Conservation (phyloP, 768 basidiomycete species). For the Collybia sp. region DNA sequence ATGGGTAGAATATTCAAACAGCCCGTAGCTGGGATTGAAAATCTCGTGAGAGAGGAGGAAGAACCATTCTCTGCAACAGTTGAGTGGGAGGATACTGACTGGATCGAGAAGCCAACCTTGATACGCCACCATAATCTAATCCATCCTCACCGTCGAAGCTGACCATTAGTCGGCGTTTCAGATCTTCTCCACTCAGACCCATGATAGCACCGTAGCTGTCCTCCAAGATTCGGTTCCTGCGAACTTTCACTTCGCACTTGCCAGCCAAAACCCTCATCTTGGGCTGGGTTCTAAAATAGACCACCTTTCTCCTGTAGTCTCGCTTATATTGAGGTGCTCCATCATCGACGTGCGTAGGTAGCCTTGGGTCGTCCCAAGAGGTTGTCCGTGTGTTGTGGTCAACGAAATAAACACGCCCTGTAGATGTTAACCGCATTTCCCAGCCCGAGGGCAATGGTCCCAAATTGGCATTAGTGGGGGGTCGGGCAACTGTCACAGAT, state of each 20-base stretch:
- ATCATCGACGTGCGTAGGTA: constrained; percentile 78
- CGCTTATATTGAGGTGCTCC: constrained; percentile 95
- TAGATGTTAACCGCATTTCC: constrained; percentile 92
- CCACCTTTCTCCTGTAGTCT: constrained; percentile 87
- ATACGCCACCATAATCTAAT: constrained; percentile 74
- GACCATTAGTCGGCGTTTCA: constrained; percentile 69
- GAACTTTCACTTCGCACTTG: constrained; percentile 84
- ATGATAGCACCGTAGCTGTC: constrained; percentile 85
- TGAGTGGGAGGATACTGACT: neutral
- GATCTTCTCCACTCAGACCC: constrained; percentile 66
- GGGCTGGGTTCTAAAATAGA: constrained; percentile 90
- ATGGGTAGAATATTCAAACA: constrained; percentile 76
- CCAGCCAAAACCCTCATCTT: constrained; percentile 74
- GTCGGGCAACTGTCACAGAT: constrained; percentile 41
- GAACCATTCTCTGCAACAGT: constrained; percentile 70
- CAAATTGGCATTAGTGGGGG: constrained; percentile 53
- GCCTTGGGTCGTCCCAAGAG: constrained; percentile 89
- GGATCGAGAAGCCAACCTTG: constrained; percentile 38
- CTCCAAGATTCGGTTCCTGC: constrained; percentile 77
- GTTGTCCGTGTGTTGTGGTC: constrained; percentile 90
- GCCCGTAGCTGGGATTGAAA: constrained; percentile 78
- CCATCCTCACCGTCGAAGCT: constrained; percentile 80
- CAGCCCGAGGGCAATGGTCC: constrained; percentile 88
- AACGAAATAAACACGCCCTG: constrained; percentile 84
- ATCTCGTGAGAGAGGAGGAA: constrained; percentile 81